Evolutionary conservation across 2,329 filamentous ascomycete genomes (phyloP).

Genomic region (Alternaria angustiovoidea): DNA sequence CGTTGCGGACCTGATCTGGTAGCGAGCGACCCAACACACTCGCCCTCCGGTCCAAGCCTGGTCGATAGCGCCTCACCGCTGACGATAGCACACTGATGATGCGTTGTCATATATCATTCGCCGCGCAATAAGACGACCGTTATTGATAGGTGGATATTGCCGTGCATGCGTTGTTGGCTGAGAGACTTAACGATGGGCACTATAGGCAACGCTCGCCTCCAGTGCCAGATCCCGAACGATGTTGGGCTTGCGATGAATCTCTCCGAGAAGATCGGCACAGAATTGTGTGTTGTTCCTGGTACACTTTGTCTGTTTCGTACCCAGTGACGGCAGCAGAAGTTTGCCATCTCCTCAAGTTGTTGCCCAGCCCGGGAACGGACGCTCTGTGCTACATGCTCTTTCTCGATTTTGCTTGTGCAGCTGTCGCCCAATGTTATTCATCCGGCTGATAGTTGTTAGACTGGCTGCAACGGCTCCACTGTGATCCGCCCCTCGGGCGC

Average conservation of each 20-base stretch:
- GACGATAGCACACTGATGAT: constrained; percentile 14
- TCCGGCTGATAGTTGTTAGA: not conserved
- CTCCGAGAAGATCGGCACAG: not conserved
- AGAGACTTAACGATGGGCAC: constrained; percentile 2
- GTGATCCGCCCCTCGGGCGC: not conserved
- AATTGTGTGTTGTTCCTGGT: not conserved
- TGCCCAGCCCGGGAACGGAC: not conserved
- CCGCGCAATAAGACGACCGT: constrained; percentile 10
- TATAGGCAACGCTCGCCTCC: constrained; percentile 10
- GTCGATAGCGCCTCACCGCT: constrained; percentile 13
- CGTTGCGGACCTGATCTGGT: constrained; percentile 10
- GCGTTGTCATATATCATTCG: constrained; percentile 10
- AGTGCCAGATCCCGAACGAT: not conserved
- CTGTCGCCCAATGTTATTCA: not conserved
- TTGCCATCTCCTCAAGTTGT: not conserved
- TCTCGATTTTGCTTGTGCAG: not conserved
- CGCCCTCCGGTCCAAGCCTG: constrained; percentile 6
- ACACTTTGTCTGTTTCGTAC: not conserved
- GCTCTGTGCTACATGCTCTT: not conserved
- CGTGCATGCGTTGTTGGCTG: constrained; percentile 10
- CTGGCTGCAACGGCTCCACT: not conserved
- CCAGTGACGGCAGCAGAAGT: not conserved
- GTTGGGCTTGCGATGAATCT: not conserved
- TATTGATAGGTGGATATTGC: constrained; percentile 9
- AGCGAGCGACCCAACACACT: constrained; percentile 15